These are phyloP conservation scores for Litsea cubeba DNA, from an alignment of 164 flowering plant genomes.

Conservation along the genomic window DNA sequence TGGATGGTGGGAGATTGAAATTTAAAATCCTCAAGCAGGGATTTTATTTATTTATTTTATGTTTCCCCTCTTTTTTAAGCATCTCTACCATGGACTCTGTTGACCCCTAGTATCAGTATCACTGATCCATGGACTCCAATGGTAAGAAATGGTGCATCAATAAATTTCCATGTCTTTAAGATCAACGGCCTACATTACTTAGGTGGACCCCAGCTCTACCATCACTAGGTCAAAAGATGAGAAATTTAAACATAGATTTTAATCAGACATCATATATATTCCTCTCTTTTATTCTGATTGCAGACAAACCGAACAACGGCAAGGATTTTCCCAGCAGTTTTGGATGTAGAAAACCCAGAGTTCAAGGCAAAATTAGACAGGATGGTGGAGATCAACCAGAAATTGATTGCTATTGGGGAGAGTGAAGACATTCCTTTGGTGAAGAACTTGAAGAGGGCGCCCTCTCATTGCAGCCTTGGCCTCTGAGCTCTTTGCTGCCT, in stretches of 20 bases:
- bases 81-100: not conserved
- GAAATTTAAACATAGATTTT: not conserved
- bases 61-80: not conserved
- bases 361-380: conserved; percentile 90
- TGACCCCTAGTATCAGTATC: not conserved
- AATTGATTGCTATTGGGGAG: conserved; percentile 67
- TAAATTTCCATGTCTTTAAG: not conserved
- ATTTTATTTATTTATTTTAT: too few relatives aligned
- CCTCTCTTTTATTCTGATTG: conserved; percentile 4
- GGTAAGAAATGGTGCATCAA: not conserved
- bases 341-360: conserved; percentile 96
- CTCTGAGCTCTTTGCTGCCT: conserved; percentile 79
- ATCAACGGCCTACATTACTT: not conserved
- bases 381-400: conserved; percentile 82
- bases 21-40: too few relatives aligned
- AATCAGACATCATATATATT: not conserved
- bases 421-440: conserved; percentile 56
- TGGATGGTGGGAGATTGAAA: too few relatives aligned
- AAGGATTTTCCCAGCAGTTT: conserved; percentile 92
- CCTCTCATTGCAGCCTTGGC: conserved; percentile 72
- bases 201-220: not conserved
- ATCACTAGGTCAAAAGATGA: not conserved
- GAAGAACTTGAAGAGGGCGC: conserved; percentile 88
- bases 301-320: conserved; percentile 99
- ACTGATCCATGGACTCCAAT: not conserved